Percentiles rank a stretch among this genome's conserved stretches.
Conservation (phyloP, 2,329 filamentous ascomycete genomes). For the Aschersonia sp. region DNA sequence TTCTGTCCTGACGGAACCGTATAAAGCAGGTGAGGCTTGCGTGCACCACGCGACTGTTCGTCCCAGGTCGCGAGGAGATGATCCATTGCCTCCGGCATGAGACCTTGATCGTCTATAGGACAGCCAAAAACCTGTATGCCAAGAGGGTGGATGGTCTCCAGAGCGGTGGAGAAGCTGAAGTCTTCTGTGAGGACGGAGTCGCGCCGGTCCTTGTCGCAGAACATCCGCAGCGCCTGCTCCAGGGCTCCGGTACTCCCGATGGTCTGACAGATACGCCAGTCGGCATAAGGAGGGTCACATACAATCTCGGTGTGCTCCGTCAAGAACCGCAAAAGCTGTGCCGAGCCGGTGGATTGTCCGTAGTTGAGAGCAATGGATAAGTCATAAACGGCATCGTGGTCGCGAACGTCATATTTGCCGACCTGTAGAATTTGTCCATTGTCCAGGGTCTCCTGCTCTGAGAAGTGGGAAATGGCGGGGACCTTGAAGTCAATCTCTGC, state of each 20-base stretch:
- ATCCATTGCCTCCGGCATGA: conserved; percentile 37
- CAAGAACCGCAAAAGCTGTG: conserved; percentile 78
- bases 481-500: conserved; percentile 63
- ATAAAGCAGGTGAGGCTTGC: conserved; percentile 42
- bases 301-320: conserved; percentile 94
- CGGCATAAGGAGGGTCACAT: conserved; percentile 71
- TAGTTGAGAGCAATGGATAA: conserved; percentile 88
- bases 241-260: conserved; percentile 77
- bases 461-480: conserved; percentile 54
- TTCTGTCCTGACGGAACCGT: conserved; percentile 71
- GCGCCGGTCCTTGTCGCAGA: conserved; percentile 52
- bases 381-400: conserved; percentile 46
- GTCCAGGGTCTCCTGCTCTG: conserved; percentile 49
- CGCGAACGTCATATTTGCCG: conserved; percentile 70
- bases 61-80: conserved; percentile 36
- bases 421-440: conserved; percentile 48
- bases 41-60: conserved; percentile 22
- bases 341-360: conserved; percentile 70
- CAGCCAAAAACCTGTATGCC: conserved; percentile 37
- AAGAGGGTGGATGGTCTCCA: conserved; percentile 41
- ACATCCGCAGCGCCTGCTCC: conserved; percentile 72
- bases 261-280: conserved; percentile 78
- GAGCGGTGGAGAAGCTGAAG: conserved; percentile 71
- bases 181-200: conserved; percentile 79
- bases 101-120: conserved; percentile 36